Evolutionary conservation across 2,329 filamentous ascomycete genomes (phyloP), one percentile per base, ranked within the genome.

Genomic region (Lachnellula subtilissima): DNA sequence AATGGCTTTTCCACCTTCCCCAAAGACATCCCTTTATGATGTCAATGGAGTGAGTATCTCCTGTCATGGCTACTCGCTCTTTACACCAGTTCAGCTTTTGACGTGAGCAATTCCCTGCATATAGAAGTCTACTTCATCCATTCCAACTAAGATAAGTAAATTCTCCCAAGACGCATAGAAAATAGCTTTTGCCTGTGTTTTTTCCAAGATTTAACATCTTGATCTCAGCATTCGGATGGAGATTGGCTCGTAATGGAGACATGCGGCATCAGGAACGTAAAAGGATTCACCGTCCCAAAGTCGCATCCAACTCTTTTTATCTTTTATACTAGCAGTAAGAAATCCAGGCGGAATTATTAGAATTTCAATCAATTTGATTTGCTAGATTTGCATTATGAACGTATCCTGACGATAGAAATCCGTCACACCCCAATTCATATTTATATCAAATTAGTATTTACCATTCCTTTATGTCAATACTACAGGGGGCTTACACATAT

Each of bases 41-140:
- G 7, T 39, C 3, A 17, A 17, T 12, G 14, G 15, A 40, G 37
- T 6, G 5, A 15, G 15, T n/a, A 17, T 40, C 81, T 0, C 80
- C 81, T 0, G 82, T 48, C 0, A 82, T 69, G 2, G 72, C 74
- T 2, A 80, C 72, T 0, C 78, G 74, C 0, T 76, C 75, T 0
- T 68, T 70, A 3, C 67, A 74, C 74, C 73, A 76, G 2, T 59
- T 55, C 0, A 72, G 65, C 46, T 55, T 43, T 73, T 73, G 35
- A 83, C 73, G 23, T 75, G 70, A 0, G 70, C 71, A 47, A 77
- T 63, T 3, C 70, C 67, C 48, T 73, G 69, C 42, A 70, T 70
- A 57, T 79, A 78, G 51, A 78, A 78, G 57, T 79, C 60, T 0
- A 70, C 32, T 22, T 55, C 42, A 4, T 69, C 61, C 62, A 82